Evolutionary conservation across 2,329 filamentous ascomycete species (phyloP), one percentile per base, ranked within the genome.

Genomic region (Aureobasidium sp.): DNA sequence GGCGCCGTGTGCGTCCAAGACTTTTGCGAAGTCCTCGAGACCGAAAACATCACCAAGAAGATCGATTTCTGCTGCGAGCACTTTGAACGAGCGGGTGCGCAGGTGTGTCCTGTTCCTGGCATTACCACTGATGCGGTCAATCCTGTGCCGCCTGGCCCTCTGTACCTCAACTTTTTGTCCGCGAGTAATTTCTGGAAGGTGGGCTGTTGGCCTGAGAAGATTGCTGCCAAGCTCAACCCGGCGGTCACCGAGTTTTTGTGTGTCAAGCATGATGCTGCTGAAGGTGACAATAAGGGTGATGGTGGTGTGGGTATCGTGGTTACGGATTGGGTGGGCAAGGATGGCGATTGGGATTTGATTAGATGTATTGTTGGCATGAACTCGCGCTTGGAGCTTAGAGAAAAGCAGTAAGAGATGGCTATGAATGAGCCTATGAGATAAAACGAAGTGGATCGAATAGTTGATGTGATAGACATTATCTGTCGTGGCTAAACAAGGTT

Each of bases 171-270:
- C 75, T 97, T 97, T 72, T 75, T 97, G 65, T 91, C 83, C 67
- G 94, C 88, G 0, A 93, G 88, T 74, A 97, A 97, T 77, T 97
- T 97, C 78, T 97, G 93, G 86, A 92, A 90, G 67, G 81, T 87
- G 1, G 86, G 84, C 61, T 96, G 92, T 75, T 99, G 94, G 94
- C 94, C 94, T 0, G 92, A 96, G 74, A 87, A 84, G 70, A 90
- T 99, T 72, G 93, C 94, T 1, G 87, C 85, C 24, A 90, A 89
- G 77, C 82, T 96, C 53, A 97, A 97, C 77, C 89, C 92, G 20
- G 86, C 87, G 1, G 82, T 81, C n/a, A 78, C 83, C 46, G 79
- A 82, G 65, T 84, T 84, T 72, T 70, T 87, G 59, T 84, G 83
- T 67, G 74, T 75, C 65, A 79, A 76, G 62, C 82, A 86, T 69